A percentile compares a stretch with the other conserved stretches of the same genome.
Evolutionary conservation across 169 alveolate species (phyloP).

Genomic region (Cryptosporidium viatorum): DNA sequence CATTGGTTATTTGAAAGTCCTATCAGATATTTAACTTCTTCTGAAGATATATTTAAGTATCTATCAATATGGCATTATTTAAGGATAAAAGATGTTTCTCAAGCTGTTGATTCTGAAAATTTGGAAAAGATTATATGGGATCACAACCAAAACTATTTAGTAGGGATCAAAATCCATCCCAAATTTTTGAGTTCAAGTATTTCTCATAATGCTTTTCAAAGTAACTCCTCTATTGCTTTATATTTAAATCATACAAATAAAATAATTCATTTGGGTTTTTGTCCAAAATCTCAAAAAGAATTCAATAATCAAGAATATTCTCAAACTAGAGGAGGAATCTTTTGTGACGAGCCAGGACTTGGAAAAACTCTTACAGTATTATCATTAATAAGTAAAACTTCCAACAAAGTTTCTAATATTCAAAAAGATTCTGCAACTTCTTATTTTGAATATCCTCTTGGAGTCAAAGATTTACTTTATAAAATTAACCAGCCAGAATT

Average conservation of each 20-base stretch:
- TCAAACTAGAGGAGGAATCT: constrained; percentile 46
- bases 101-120: not conserved
- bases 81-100: not conserved
- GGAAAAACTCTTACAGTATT: constrained; percentile 63
- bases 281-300: not conserved
- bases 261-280: constrained; percentile 28
- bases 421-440: not conserved
- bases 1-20: constrained; percentile 56
- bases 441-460: constrained; percentile 29
- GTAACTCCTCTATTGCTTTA: not conserved
- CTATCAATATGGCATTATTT: constrained; percentile 58
- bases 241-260: constrained; percentile 25
- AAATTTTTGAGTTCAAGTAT: not conserved
- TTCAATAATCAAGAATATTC: not conserved
- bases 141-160: not conserved
- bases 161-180: constrained; percentile 41
- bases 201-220: not conserved
- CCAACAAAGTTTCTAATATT: not conserved
- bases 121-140: constrained; percentile 38
- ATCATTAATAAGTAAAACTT: constrained; percentile 35
- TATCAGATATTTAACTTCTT: constrained; percentile 28
- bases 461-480: constrained; percentile 7
- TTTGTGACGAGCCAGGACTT: constrained; percentile 72
- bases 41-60: constrained; percentile 37
- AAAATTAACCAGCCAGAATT: not conserved